phyloP scores from a whole-genome alignment of 495 filamentous ascomycete genomes.

The Saxispiralis lemnorum region DNA sequence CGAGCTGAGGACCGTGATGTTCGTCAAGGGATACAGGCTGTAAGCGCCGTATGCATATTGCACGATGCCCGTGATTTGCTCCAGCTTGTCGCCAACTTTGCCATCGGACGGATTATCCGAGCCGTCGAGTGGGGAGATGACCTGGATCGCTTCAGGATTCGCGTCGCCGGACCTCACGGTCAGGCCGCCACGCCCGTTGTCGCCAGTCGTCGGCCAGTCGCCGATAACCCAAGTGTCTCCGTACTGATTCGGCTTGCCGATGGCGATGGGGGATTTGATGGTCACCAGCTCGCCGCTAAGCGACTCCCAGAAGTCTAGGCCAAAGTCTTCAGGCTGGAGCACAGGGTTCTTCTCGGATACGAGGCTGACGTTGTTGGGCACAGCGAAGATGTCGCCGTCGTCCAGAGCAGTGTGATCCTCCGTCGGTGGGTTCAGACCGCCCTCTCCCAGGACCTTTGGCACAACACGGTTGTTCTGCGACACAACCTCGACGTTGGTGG shows the following conservation, averaged over 20 bases:
- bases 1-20: constrained; percentile 26
- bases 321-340: constrained; percentile 35
- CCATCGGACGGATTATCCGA: constrained; percentile 34
- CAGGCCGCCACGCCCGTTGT: constrained; percentile 36
- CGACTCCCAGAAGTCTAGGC: constrained; percentile 49
- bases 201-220: constrained; percentile 34
- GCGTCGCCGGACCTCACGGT: constrained; percentile 34
- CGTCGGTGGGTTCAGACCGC: constrained; percentile 33
- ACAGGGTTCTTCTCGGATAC: constrained; percentile 36
- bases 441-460: constrained; percentile 36
- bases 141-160: constrained; percentile 45
- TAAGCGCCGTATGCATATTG: constrained; percentile 42
- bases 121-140: constrained; percentile 41
- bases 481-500: constrained; percentile 29
- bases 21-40: constrained; percentile 37
- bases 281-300: constrained; percentile 40
- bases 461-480: constrained; percentile 30
- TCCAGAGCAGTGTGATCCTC: constrained; percentile 35
- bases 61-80: constrained; percentile 41
- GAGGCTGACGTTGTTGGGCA: constrained; percentile 36
- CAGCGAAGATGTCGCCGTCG: constrained; percentile 32
- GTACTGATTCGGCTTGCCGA: constrained; percentile 35
- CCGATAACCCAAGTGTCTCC: constrained; percentile 47
- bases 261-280: constrained; percentile 29
- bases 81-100: constrained; percentile 38